Conservation (phyloP, 1,284 basidiomycete genomes). For the Microbotryum saponariae region DNA sequence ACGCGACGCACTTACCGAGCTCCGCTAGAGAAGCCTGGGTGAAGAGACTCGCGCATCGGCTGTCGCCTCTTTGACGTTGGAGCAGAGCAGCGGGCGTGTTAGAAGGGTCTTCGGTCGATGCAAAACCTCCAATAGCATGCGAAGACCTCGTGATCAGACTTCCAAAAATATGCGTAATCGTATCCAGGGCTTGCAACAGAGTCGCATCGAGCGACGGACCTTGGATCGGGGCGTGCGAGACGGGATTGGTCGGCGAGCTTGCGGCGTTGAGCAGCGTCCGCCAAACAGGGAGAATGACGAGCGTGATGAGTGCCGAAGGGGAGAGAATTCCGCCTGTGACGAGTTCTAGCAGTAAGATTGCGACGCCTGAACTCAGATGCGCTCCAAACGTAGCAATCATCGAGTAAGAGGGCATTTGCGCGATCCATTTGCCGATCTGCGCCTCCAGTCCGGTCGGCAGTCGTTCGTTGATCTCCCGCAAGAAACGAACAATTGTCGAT, state of each 20-base stretch:
- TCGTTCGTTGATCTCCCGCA: conserved; percentile 18
- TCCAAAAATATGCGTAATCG: conserved; percentile 5
- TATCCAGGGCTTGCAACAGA: conserved; percentile 4
- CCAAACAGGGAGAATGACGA: conserved; percentile 15
- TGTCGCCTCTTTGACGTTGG: conserved; percentile 8
- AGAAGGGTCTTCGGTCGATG: not conserved
- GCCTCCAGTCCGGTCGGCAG: conserved; percentile 6
- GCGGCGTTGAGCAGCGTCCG: conserved; percentile 3
- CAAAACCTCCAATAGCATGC: not conserved
- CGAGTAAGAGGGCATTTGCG: not conserved
- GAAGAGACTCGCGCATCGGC: conserved; percentile 13
- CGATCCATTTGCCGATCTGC: conserved; percentile 12
- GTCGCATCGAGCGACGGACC: not conserved
- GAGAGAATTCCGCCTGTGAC: conserved; percentile 14
- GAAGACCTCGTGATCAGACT: not conserved
- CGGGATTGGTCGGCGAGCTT: not conserved
- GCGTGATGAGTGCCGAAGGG: not conserved
- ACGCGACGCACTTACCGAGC: conserved; percentile 13
- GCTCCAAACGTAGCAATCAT: conserved; percentile 10
- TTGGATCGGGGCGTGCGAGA: not conserved
- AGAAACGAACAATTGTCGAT: not conserved
- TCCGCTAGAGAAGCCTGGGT: not conserved
- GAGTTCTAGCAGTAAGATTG: conserved; percentile 11
- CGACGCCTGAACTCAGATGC: not conserved
- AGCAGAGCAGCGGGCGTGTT: conserved; percentile 1